Evolutionary conservation across 495 filamentous ascomycete genomes (phyloP).

Genomic region (Xeromyces bisporus): DNA sequence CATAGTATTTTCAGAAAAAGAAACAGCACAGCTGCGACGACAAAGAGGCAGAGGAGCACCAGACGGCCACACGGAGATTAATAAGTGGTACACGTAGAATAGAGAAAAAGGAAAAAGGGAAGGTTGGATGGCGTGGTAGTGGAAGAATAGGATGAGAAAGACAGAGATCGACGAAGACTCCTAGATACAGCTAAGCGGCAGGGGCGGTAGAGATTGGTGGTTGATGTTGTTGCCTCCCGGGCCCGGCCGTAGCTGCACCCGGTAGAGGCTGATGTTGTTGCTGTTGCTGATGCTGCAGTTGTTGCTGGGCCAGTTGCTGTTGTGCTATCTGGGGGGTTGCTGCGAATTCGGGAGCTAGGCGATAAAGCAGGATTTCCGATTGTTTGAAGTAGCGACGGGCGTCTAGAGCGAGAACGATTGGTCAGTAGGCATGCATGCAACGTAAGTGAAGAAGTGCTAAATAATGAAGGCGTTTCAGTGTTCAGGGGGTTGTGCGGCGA

Average conservation of each 20-base stretch:
- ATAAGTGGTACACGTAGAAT: no score
- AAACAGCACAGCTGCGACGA: no score
- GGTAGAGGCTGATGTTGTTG: slow-evolving; percentile 24
- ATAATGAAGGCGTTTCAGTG: no score
- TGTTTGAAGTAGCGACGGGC: slow-evolving; percentile 98
- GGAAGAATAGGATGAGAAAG: slow-evolving; percentile 2
- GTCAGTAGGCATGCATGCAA: slow-evolving; percentile 2
- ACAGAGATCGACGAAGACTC: slow-evolving; percentile 1
- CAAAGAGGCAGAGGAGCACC: no score
- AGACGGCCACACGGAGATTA: no score
- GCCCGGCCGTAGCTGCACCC: slow-evolving; percentile 25
- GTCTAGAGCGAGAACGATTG: slow-evolving; percentile 33
- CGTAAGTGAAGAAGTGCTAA: slow-evolving; percentile 1
- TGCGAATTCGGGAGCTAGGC: slow-evolving; percentile 64
- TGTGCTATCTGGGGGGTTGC: slow-evolving; percentile 28
- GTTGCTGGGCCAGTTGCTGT: slow-evolving; percentile 30
- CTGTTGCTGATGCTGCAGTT: slow-evolving; percentile 20
- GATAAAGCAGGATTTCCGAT: slow-evolving; percentile 93
- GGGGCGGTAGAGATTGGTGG: slow-evolving; percentile 12
- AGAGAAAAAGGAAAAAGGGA: no score
- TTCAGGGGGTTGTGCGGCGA: no score
- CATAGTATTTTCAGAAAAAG: no score
- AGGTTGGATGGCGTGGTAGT: no score
- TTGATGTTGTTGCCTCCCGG: slow-evolving; percentile 13
- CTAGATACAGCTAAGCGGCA: slow-evolving; percentile 10